Evolutionary conservation across 2,329 filamentous ascomycete species (phyloP), one percentile per base, ranked within the genome.

Genomic region (Aureobasidium subglaciale): DNA sequence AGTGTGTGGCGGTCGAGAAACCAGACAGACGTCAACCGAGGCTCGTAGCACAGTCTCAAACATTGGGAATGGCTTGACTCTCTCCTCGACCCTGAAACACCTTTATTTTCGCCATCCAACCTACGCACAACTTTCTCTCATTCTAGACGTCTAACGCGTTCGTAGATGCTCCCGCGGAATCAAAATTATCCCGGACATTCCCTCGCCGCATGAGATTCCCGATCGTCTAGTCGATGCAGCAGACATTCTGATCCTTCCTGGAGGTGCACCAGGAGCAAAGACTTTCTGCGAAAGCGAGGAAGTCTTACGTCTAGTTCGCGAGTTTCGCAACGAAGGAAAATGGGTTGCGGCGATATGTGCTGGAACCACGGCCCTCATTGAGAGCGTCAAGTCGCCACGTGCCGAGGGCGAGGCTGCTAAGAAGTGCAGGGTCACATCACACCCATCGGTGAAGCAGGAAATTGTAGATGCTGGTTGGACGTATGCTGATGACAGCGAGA

Each of bases 281-380:
- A 68, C 69, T 0, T 71, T 72, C 55, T 64, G 62, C 45, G 55
- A 50, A 11, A 59, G 52, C 16, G 38, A 59, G 2, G 22, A 58
- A 0, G 69, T 69, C 1, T 60, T 67, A 1, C 54, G 65, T 8
- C 58, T 72, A 40, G 65, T 73, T 29, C 48, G 55, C 32, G 52
- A 59, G 0, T 73, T 71, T 56, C 63, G 63, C 1, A 56, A 59
- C 1, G 61, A 58, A 22, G 65, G 64, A 0, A 71, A 69, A 56
- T 66, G 59, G 35, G 67, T 71, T 1, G 69, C 64, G 1, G 63
- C 65, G 0, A 73, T 73, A 5, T 72, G 70, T 35, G 70, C 70
- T 3, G 70, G 63, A 1, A 71, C 70, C 1, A 71, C 69, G 11
- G 68, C 68, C 30, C 60, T 72, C 0, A 68, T 71, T 10, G 65